Evolutionary conservation across 495 filamentous ascomycete genomes (phyloP), one percentile per base, ranked within the genome.

Genomic region (Tricharina praecox): DNA sequence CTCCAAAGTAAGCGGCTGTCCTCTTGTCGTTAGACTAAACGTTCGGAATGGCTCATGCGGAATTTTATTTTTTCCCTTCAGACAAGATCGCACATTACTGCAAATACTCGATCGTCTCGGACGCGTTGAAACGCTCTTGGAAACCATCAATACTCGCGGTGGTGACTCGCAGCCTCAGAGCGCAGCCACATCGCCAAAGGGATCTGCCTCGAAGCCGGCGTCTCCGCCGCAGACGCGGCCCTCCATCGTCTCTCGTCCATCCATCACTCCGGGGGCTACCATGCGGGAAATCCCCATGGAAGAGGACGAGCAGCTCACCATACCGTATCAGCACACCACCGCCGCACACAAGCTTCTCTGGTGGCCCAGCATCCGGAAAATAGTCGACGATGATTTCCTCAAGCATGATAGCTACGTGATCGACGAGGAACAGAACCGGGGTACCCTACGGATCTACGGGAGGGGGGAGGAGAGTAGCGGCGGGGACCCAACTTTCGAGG

Each of bases 361-460:
- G 42, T 81, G 77, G 77, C 70, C 72, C 1, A 70, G 68, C 4
- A 76, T 78, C 36, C 64, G 66, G 39, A 61, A 59, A 2, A 60
- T 78, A 9, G 58, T 78, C 3, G 52, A 56, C 40, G 32, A 57
- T 35, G 49, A 54, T 32, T 50, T 56, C 34, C 52, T 64, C 16
- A 51, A 58, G 48, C 41, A 67, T n/a, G 53, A 61, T 10, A 21
- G 64, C 68, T 61, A 61, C 33, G 57, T 58, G 4, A 81, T 94
- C 64, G 67, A 75, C 20, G 66, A 75, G 39, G 88, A 95, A 60
- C 73, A 84, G 56, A 69, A 72, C 37, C 77, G 85, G 4, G 85
- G 86, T 3, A 62, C 85, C 13, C 69, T 92, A 10, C 73, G 78
- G 20, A 62, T 92, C 28, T 87, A 78, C 61, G 85, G 84, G 13